phyloP scores from a whole-genome alignment of 371 early-diverging fungal genomes.

The Lichtheimia ornata region DNA sequence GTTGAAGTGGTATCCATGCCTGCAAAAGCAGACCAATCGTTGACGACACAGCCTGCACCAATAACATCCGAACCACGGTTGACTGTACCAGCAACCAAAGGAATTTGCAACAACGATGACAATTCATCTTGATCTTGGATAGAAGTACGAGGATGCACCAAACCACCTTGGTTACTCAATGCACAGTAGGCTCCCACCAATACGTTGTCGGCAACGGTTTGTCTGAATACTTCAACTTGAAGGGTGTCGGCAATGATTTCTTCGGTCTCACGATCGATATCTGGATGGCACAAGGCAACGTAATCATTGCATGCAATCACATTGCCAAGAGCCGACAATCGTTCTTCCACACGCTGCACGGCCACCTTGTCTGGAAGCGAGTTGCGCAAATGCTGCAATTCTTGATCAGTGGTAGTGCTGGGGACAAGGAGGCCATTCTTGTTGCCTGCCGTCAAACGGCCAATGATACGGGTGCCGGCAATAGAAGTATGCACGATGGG shows the following conservation, averaged over 20 bases:
- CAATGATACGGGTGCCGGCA: conserved; percentile 97
- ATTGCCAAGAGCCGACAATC: conserved; percentile 98
- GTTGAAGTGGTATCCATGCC: conserved; percentile 98
- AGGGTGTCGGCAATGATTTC: conserved; percentile 98
- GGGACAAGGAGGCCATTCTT: conserved; percentile 98
- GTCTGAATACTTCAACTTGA: conserved; percentile 98
- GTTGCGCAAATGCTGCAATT: conserved; percentile 98
- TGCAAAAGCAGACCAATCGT: conserved; percentile 99
- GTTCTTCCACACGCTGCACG: conserved; percentile 98
- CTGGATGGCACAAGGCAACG: conserved; percentile 99
- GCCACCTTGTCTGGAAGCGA: conserved; percentile 95
- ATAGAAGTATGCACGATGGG: conserved; percentile 99
- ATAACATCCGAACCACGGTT: conserved; percentile 99
- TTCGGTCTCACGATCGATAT: conserved; percentile 98
- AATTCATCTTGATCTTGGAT: conserved; percentile 99
- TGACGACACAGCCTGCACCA: conserved; percentile 98
- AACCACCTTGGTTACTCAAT: conserved; percentile 98
- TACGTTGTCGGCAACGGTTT: conserved; percentile 98
- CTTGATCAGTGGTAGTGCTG: conserved; percentile 98
- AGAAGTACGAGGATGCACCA: conserved; percentile 96
- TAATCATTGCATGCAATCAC: conserved; percentile 99
- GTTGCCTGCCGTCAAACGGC: conserved; percentile 95
- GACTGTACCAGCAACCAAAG: conserved; percentile 99
- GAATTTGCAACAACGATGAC: conserved; percentile 96
- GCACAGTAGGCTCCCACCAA: conserved; percentile 99